These are phyloP conservation scores for Ashbya aceris DNA, from an alignment of 1,139 yeast genomes.

Conservation along the genomic window DNA sequence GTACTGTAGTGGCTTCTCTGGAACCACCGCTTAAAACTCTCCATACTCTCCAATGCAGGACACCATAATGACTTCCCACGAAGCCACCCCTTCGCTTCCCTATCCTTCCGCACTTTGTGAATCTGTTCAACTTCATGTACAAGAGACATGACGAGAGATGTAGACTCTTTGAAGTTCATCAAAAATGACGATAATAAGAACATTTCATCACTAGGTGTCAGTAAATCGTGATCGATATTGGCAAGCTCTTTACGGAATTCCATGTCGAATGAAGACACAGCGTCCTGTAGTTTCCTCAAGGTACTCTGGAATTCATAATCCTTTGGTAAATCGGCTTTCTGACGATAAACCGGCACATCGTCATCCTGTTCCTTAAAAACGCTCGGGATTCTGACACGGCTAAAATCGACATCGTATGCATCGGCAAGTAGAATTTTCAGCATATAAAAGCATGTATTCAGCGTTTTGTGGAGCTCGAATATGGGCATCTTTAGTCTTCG, in stretches of 20 bases:
- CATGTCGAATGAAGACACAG: constrained; percentile 31
- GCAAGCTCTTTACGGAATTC: constrained; percentile 29
- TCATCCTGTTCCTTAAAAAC: constrained; percentile 14
- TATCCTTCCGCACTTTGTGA: constrained; percentile 26
- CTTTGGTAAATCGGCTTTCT: constrained; percentile 15
- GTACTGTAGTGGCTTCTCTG: constrained; percentile 15
- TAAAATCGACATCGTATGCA: constrained; percentile 34
- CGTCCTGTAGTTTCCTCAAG: constrained; percentile 24
- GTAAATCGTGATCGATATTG: constrained; percentile 21
- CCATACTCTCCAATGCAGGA: constrained; percentile 30
- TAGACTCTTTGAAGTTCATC: constrained; percentile 37
- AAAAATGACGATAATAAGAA: constrained; percentile 40
- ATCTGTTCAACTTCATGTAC: constrained; percentile 30
- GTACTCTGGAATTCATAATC: constrained; percentile 26
- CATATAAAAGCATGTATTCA: constrained; percentile 30
- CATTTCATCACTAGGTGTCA: constrained; percentile 41
- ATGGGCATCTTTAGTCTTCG: constrained; percentile 30
- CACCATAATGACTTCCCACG: constrained; percentile 37
- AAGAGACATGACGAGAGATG: constrained; percentile 29
- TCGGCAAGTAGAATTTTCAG: constrained; percentile 31
- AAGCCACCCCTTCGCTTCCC: constrained; percentile 31
- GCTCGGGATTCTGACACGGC: constrained; percentile 15
- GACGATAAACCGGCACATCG: constrained; percentile 8
- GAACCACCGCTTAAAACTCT: constrained; percentile 32
- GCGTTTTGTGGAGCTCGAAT: constrained; percentile 26